Conservation (phyloP, 2,329 filamentous ascomycete species). For the Botryotinia calthae region DNA sequence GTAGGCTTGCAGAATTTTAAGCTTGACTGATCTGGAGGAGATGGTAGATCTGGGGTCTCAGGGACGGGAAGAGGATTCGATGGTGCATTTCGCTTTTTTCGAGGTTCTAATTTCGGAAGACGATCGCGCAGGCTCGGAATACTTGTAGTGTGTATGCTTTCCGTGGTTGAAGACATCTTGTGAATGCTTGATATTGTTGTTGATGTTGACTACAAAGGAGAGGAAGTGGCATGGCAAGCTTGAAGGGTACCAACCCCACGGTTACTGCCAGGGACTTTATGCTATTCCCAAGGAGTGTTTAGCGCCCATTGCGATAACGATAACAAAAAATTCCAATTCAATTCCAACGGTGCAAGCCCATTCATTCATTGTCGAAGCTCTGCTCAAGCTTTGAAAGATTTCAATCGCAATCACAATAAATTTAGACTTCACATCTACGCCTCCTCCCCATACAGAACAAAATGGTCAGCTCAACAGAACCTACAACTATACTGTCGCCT, state of each 20-base stretch:
- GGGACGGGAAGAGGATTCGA: slow-evolving; percentile 64
- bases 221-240: background rate
- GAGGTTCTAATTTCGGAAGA: slow-evolving; percentile 67
- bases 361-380: background rate
- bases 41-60: slow-evolving; percentile 69
- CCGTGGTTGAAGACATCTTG: slow-evolving; percentile 35
- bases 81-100: slow-evolving; percentile 52
- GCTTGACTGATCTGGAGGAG: slow-evolving; percentile 60
- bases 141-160: slow-evolving; percentile 21
- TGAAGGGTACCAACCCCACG: slow-evolving; percentile 1
- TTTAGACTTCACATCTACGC: background rate
- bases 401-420: slow-evolving; percentile 3
- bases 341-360: background rate
- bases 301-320: slow-evolving; percentile 18
- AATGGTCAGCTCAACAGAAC: slow-evolving; percentile 46
- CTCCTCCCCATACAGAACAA: background rate
- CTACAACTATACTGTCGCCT: slow-evolving; percentile 49
- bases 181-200: slow-evolving; percentile 16
- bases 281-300: slow-evolving; percentile 13
- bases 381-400: slow-evolving; percentile 2
- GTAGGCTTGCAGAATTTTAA: slow-evolving; percentile 65
- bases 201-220: slow-evolving; percentile 6
- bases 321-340: slow-evolving; percentile 16
- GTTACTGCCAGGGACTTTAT: background rate
- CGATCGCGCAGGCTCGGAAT: slow-evolving; percentile 54